Evolutionary conservation across 768 basidiomycete species (phyloP), one percentile per base, ranked within the genome.

Genomic region (Naematelia encephala): DNA sequence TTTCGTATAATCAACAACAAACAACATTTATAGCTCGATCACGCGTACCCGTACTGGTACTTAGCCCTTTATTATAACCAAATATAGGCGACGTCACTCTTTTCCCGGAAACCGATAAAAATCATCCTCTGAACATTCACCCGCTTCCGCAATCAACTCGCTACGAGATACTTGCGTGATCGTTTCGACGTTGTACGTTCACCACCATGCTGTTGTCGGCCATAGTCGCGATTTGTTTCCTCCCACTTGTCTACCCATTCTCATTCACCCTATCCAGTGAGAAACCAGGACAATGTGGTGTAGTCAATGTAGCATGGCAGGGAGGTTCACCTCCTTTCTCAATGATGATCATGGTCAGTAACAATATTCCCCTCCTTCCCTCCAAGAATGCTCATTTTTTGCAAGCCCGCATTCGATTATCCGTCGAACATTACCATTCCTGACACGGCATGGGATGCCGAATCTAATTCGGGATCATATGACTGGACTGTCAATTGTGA

Each of bases 391-490:
- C 5, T 23, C 29, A 34, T 42, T 22, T 10, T 16, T 19, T 11
- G 39, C 19, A 23, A 73, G 71, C 71, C 71, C 4, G 66, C 65
- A 5, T 73, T 60, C 50, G 71, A 73, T 34, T 73, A 73, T 50
- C 71, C 71, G 4, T 12, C 55, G 12, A 70, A 69, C 30, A 48
- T 70, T 1, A 57, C 64, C 3, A 47, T 73, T 27, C 71, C 71
- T 5, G 29, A 49, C 48, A 56, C 64, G 3, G 61, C 60, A 2
- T 73, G 59, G 57, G 54, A 52, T 13, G 5, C 39, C 2, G 62
- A 45, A 5, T 51, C 54, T 5, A 26, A 52, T 29, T 50, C 46
- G n/a, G 68, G 71, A 5, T 57, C 50, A 14, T 70, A 68, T 43
- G 46, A 43, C 21, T 73, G 68, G 68, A 63, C 55, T 1, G 71